phyloP scores from a whole-genome alignment of 352 stramenopile species.

The Phytopythium oedochilum region DNA sequence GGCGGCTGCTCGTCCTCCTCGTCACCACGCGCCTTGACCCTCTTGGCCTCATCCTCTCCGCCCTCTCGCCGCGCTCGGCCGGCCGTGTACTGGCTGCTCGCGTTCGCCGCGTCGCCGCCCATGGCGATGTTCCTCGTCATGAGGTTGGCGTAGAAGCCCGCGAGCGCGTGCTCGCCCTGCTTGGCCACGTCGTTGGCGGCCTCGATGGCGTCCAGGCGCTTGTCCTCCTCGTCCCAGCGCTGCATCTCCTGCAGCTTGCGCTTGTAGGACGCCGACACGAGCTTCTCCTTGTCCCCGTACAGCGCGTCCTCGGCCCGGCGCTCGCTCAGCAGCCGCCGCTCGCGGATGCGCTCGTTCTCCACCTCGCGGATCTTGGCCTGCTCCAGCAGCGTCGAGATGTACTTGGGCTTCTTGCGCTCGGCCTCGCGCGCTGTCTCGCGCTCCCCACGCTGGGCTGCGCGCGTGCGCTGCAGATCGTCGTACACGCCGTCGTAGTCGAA shows the following conservation, averaged over 20 bases:
- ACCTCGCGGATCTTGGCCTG: slow-evolving; percentile 88
- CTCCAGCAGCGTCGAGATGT: slow-evolving; percentile 87
- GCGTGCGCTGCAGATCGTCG: slow-evolving; percentile 69
- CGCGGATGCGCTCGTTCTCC: slow-evolving; percentile 86
- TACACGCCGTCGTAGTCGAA: slow-evolving; percentile 92
- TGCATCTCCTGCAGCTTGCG: slow-evolving; percentile 88
- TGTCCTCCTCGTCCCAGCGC: slow-evolving; percentile 84
- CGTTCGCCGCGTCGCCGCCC: slow-evolving; percentile 66
- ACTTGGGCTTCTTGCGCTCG: slow-evolving; percentile 81
- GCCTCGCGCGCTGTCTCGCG: slow-evolving; percentile 41
- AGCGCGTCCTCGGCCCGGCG: slow-evolving; percentile 74
- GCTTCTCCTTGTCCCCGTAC: slow-evolving; percentile 87
- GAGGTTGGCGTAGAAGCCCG: slow-evolving; percentile 89
- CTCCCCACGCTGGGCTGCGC: slow-evolving; percentile 28
- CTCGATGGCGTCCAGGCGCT: slow-evolving; percentile 54
- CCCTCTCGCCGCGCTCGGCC: slow-evolving; percentile 14
- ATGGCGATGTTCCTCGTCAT: slow-evolving; percentile 92
- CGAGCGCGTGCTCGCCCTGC: slow-evolving; percentile 69
- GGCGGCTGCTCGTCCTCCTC: neutral
- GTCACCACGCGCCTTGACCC: neutral
- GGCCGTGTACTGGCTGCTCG: slow-evolving; percentile 84
- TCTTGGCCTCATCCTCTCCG: neutral
- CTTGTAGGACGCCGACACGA: slow-evolving; percentile 91
- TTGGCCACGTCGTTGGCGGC: slow-evolving; percentile 74
- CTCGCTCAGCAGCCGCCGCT: slow-evolving; percentile 83